Evolutionary conservation across 495 filamentous ascomycete genomes (phyloP).

Genomic region (Saxophila tyrrhenica): DNA sequence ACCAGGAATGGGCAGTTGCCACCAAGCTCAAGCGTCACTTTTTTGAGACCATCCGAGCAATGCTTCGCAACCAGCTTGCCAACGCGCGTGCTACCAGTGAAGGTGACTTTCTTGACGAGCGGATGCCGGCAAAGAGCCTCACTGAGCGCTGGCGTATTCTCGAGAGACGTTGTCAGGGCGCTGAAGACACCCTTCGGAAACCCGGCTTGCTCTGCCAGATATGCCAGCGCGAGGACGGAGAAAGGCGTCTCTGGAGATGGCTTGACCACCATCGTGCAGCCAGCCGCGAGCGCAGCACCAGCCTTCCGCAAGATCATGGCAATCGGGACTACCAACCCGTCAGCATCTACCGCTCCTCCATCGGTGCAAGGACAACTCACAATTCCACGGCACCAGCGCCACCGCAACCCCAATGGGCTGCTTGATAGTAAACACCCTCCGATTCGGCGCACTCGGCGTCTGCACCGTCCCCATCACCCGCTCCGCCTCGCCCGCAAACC

Average conservation of each 20-base stretch:
- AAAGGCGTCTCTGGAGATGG: conserved; percentile 34
- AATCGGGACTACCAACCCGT: conserved; percentile 12
- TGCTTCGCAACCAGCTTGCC: conserved; percentile 32
- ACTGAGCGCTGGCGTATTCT: conserved; percentile 30
- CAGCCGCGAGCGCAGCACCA: conserved; percentile 57
- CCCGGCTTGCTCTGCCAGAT: conserved; percentile 33
- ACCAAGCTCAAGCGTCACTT: conserved; percentile 33
- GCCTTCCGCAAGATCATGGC: conserved; percentile 62
- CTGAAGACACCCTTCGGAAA: conserved; percentile 30
- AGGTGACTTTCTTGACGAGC: conserved; percentile 33
- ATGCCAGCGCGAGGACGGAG: conserved; percentile 27
- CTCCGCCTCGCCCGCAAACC: conserved; percentile 54
- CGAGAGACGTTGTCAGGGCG: conserved; percentile 31
- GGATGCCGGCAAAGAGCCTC: conserved; percentile 31
- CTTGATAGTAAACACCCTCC: conserved; percentile 60
- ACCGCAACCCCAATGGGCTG: conserved; percentile 56
- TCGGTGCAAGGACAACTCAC: conserved; percentile 12
- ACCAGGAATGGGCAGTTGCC: conserved; percentile 35
- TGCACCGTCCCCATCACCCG: conserved; percentile 51
- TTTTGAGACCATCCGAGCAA: conserved; percentile 33
- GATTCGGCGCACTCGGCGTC: conserved; percentile 42
- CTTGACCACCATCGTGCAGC: conserved; percentile 42
- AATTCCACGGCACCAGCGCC: conserved; percentile 58
- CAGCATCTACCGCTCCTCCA: background rate
- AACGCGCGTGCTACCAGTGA: conserved; percentile 31